Evolutionary conservation across 345 rosid species (phyloP).

Genomic region (Eucalyptus microcorys): DNA sequence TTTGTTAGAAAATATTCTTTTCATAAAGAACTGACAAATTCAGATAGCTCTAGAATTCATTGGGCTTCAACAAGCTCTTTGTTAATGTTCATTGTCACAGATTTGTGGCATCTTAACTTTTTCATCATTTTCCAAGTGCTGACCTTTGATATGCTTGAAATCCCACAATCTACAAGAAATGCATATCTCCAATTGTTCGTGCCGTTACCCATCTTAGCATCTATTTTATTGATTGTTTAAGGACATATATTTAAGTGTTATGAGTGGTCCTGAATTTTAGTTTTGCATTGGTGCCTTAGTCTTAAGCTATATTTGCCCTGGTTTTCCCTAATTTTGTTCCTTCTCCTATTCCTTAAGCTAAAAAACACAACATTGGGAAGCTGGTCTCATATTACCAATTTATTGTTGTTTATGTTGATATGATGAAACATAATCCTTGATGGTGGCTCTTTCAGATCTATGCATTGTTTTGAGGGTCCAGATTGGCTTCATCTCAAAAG

Average conservation of each 20-base stretch:
- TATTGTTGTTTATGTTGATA: background rate
- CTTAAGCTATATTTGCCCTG: background rate
- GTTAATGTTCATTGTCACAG: background rate
- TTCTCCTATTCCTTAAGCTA: background rate
- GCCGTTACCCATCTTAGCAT: background rate
- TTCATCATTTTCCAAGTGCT: background rate
- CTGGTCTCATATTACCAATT: background rate
- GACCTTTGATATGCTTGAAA: background rate
- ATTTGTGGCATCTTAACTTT: background rate
- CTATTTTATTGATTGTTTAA: background rate
- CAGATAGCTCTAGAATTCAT: background rate
- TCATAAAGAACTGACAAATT: background rate
- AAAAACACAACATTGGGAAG: background rate
- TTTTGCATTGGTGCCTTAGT: background rate
- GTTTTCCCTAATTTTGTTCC: background rate
- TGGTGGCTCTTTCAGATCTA: slow-evolving; percentile 42
- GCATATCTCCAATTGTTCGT: background rate
- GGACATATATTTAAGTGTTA: background rate
- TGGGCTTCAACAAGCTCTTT: background rate
- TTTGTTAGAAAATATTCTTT: background rate
- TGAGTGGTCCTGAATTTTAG: background rate
- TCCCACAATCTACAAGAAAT: background rate
- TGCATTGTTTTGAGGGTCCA: slow-evolving; percentile 99
- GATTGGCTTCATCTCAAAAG: slow-evolving; percentile 93
- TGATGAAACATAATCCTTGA: background rate